phyloP scores from a whole-genome alignment of 495 filamentous ascomycete genomes.

The Penicillium silybi region DNA sequence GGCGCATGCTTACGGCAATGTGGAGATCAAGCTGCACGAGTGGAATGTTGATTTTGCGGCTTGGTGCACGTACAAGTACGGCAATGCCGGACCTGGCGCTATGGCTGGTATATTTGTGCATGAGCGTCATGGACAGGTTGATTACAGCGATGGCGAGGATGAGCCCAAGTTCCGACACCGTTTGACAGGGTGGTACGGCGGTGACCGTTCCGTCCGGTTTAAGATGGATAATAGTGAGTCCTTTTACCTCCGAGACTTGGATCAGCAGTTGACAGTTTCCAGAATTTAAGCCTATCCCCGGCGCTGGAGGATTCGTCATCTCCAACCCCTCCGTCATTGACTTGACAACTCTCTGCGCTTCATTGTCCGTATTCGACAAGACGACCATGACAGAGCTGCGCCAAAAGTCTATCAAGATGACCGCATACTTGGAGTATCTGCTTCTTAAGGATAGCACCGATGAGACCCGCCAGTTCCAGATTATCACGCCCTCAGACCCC shows the following conservation, averaged over 20 bases:
- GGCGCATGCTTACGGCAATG: slow-evolving; percentile 92
- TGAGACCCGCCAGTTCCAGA: slow-evolving; percentile 36
- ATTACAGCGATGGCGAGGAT: slow-evolving; percentile 43
- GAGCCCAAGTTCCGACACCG: slow-evolving; percentile 50
- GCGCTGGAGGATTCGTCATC: slow-evolving; percentile 58
- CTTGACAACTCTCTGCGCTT: slow-evolving; percentile 62
- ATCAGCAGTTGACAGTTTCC: slow-evolving; percentile 11
- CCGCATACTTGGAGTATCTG: slow-evolving; percentile 72
- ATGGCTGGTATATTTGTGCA: slow-evolving; percentile 90
- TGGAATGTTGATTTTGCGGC: slow-evolving; percentile 94
- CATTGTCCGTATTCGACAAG: slow-evolving; percentile 70
- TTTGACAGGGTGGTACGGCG: slow-evolving; percentile 87
- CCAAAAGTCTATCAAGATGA: slow-evolving; percentile 70
- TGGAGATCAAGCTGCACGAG: slow-evolving; percentile 73
- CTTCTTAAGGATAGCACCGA: slow-evolving; percentile 48
- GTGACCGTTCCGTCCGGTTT: slow-evolving; percentile 71
- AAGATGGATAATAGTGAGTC: slow-evolving; percentile 64
- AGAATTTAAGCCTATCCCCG: slow-evolving; percentile 69
- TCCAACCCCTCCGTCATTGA: slow-evolving; percentile 60
- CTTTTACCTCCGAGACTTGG: background rate
- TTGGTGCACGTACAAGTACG: slow-evolving; percentile 98
- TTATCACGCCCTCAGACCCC: slow-evolving; percentile 75
- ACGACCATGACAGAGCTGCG: slow-evolving; percentile 68
- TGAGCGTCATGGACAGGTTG: slow-evolving; percentile 58
- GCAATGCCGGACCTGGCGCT: slow-evolving; percentile 82